phyloP scores from a whole-genome alignment of 441 rosid species.

The Daphne laureola region DNA sequence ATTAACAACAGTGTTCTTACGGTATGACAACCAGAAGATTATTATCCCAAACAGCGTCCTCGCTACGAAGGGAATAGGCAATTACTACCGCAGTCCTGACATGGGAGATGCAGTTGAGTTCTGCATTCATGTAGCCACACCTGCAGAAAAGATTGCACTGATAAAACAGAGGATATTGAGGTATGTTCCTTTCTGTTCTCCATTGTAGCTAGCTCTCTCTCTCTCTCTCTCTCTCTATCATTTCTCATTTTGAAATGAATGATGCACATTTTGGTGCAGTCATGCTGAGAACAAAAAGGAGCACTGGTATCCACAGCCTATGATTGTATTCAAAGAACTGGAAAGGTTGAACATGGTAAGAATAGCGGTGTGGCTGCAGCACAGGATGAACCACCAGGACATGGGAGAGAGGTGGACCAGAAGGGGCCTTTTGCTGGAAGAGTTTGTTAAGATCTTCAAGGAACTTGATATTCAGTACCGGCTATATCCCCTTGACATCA shows the following conservation, averaged over 20 bases:
- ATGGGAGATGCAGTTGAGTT: constrained; percentile 70
- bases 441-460: constrained; percentile 45
- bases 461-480: constrained; percentile 51
- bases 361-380: constrained; percentile 49
- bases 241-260: not conserved
- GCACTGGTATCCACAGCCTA: constrained; percentile 42
- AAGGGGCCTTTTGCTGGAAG: constrained; percentile 51
- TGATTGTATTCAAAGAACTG: constrained; percentile 44
- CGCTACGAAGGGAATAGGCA: constrained; percentile 44
- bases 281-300: constrained; percentile 46
- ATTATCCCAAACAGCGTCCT: constrained; percentile 56
- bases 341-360: constrained; percentile 44
- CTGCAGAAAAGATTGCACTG: constrained; percentile 46
- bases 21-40: constrained; percentile 66
- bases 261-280: constrained; percentile 17
- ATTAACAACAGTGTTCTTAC: constrained; percentile 51
- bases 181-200: constrained; percentile 18
- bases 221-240: too few species aligned
- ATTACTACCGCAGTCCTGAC: constrained; percentile 65
- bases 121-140: constrained; percentile 53
- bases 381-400: constrained; percentile 55
- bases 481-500: constrained; percentile 45
- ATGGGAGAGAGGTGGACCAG: constrained; percentile 49
- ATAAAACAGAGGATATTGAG: constrained; percentile 54
- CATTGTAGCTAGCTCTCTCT: too few species aligned